A percentile compares a stretch with the other conserved stretches of the same genome.
These are phyloP conservation scores for Macrolepiota dolichaula DNA, from an alignment of 768 basidiomycete species.

Conservation along the genomic window DNA sequence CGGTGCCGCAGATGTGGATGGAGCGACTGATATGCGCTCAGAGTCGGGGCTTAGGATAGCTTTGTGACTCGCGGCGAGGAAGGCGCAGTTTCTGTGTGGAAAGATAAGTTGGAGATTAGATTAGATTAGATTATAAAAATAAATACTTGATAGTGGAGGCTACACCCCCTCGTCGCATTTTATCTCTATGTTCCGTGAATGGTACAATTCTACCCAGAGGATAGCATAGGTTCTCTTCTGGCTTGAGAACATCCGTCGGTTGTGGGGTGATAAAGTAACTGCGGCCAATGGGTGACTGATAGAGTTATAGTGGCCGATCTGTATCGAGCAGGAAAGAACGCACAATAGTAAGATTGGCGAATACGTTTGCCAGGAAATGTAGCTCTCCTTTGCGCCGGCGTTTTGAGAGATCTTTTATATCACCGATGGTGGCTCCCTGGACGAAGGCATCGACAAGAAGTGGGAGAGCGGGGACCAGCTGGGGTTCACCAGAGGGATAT, in stretches of 20 bases:
- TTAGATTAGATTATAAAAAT: slow-evolving; percentile 15
- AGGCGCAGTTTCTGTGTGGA: slow-evolving; percentile 68
- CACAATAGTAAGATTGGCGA: slow-evolving; percentile 86
- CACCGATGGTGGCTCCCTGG: slow-evolving; percentile 59
- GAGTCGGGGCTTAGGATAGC: slow-evolving; percentile 70
- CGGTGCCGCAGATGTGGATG: slow-evolving; percentile 55
- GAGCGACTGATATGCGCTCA: slow-evolving; percentile 49
- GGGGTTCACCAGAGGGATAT: slow-evolving; percentile 53
- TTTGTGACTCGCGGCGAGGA: slow-evolving; percentile 63
- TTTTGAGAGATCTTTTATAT: slow-evolving; percentile 44
- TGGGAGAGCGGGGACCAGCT: slow-evolving; percentile 64
- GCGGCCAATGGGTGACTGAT: slow-evolving; percentile 73
- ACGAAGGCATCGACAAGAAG: slow-evolving; percentile 89
- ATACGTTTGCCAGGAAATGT: slow-evolving; percentile 92
- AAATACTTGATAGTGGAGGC: slow-evolving; percentile 83
- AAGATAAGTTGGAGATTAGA: slow-evolving; percentile 13
- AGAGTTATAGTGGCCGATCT: not conserved
- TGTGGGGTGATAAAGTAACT: slow-evolving; percentile 74
- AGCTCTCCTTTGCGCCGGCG: slow-evolving; percentile 69
- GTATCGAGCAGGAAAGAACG: slow-evolving; percentile 21
- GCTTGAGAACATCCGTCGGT: slow-evolving; percentile 43
- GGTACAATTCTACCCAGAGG: slow-evolving; percentile 78
- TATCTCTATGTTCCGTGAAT: slow-evolving; percentile 89
- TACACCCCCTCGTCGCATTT: slow-evolving; percentile 84
- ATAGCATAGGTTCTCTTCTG: slow-evolving; percentile 57